A percentile compares a stretch with the other conserved stretches of the same genome.
phyloP scores from a whole-genome alignment of 169 alveolate species.

The Plasmodium yoelii region DNA sequence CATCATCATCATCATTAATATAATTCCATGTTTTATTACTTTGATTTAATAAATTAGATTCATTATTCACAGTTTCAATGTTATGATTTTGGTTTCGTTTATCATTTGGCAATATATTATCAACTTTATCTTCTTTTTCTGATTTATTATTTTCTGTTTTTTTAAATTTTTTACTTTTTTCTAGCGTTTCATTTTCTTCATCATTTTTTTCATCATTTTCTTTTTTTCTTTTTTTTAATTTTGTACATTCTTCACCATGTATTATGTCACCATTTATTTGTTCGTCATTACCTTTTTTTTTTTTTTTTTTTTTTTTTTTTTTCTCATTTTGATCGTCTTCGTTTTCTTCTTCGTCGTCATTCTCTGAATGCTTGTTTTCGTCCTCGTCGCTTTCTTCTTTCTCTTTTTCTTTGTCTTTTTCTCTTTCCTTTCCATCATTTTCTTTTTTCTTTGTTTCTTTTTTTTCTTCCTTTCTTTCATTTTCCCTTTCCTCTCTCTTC shows the following conservation, averaged over 20 bases:
- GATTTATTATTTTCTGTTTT: not conserved
- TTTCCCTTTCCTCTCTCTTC: not conserved
- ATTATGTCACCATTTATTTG: not conserved
- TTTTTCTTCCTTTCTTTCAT: constrained; percentile 3
- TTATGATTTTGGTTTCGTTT: not conserved
- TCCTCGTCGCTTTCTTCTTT: not conserved
- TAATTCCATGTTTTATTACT: constrained; percentile 3
- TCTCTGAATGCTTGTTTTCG: not conserved
- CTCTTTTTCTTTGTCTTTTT: not conserved
- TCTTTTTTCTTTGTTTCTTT: not conserved
- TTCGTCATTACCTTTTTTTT: not conserved
- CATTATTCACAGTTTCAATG: not conserved
- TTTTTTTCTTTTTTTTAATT: not conserved
- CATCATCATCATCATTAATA: constrained; percentile 1
- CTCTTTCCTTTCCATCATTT: not conserved
- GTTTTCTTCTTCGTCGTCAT: not conserved
- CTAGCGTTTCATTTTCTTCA: not conserved
- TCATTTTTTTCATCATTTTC: not conserved
- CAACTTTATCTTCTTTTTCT: not conserved
- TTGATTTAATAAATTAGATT: not conserved
- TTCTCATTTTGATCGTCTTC: not conserved
- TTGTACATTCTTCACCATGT: not conserved
- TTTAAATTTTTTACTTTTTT: not conserved
- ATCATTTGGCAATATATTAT: not conserved
- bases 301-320: not conserved